Evolutionary conservation across 1,284 basidiomycete genomes (phyloP).

Genomic region (Cryptococcus neoformans): DNA sequence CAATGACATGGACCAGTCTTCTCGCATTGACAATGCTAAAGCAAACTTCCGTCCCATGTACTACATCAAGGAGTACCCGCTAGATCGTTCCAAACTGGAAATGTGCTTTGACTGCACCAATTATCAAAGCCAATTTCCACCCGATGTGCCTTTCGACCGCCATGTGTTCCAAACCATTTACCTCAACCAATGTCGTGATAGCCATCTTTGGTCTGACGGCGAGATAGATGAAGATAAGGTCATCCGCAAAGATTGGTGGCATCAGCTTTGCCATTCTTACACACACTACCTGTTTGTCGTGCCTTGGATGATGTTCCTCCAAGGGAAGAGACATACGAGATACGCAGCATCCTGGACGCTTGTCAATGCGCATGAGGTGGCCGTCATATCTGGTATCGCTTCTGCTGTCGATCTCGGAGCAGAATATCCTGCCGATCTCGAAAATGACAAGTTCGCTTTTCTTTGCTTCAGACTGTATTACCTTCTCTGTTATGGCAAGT

Average conservation of each 20-base stretch:
- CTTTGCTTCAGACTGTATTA: constrained; percentile 39
- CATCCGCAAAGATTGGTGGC: constrained; percentile 50
- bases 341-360: constrained; percentile 49
- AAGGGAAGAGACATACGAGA: constrained; percentile 48
- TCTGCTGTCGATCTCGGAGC: constrained; percentile 54
- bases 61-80: constrained; percentile 40
- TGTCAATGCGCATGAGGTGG: constrained; percentile 53
- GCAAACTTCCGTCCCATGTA: constrained; percentile 46
- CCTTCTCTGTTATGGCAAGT: constrained; percentile 33
- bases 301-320: constrained; percentile 53
- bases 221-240: constrained; percentile 54
- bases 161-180: constrained; percentile 55
- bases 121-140: constrained; percentile 43
- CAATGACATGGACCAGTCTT: constrained; percentile 35
- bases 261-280: constrained; percentile 44
- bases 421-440: constrained; percentile 46
- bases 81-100: constrained; percentile 38
- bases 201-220: constrained; percentile 50
- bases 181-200: constrained; percentile 50
- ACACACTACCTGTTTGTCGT: constrained; percentile 52
- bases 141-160: constrained; percentile 33
- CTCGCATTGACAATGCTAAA: constrained; percentile 29
- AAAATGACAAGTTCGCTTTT: constrained; percentile 41
- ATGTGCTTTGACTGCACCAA: constrained; percentile 46
- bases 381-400: constrained; percentile 50